phyloP scores from a whole-genome alignment of 1,284 basidiomycete species.

The Cutaneotrichosporon sp. region DNA sequence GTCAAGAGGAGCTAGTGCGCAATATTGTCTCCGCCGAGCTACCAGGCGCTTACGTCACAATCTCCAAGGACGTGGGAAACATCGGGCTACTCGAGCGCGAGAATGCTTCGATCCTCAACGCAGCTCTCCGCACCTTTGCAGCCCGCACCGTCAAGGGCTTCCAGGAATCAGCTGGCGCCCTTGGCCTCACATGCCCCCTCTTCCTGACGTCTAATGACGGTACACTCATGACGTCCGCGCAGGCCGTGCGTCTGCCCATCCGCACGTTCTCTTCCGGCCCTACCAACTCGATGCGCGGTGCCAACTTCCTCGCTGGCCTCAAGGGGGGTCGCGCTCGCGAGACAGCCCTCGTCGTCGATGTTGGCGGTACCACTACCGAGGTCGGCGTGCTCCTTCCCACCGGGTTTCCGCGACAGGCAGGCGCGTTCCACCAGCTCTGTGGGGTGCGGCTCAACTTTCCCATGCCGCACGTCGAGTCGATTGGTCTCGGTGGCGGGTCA shows the following conservation, averaged over 20 bases:
- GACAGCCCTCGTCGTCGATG: conserved; percentile 60
- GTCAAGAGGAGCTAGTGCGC: conserved; percentile 41
- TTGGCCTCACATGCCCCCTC: conserved; percentile 58
- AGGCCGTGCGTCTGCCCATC: conserved; percentile 62
- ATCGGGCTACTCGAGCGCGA: conserved; percentile 61
- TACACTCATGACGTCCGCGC: conserved; percentile 58
- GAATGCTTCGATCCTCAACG: conserved; percentile 63
- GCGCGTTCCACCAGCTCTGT: conserved; percentile 32
- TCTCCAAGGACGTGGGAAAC: conserved; percentile 43
- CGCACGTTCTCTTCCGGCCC: conserved; percentile 63
- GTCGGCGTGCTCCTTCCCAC: conserved; percentile 27
- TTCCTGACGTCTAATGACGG: conserved; percentile 64
- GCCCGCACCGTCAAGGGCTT: conserved; percentile 59
- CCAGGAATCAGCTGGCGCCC: conserved; percentile 56
- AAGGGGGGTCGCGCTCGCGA: conserved; percentile 48
- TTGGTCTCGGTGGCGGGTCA: conserved; percentile 46
- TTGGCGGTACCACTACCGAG: conserved; percentile 59
- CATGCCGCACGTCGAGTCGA: conserved; percentile 39
- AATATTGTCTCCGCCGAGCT: conserved; percentile 31
- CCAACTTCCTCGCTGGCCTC: conserved; percentile 58
- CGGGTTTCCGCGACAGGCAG: conserved; percentile 45
- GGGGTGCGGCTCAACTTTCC: conserved; percentile 42
- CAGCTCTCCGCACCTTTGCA: conserved; percentile 60
- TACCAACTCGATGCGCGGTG: conserved; percentile 65
- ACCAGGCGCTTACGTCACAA: conserved; percentile 32